Evolutionary conservation across 345 rosid species (phyloP).

Genomic region (Trapa bicornis): DNA sequence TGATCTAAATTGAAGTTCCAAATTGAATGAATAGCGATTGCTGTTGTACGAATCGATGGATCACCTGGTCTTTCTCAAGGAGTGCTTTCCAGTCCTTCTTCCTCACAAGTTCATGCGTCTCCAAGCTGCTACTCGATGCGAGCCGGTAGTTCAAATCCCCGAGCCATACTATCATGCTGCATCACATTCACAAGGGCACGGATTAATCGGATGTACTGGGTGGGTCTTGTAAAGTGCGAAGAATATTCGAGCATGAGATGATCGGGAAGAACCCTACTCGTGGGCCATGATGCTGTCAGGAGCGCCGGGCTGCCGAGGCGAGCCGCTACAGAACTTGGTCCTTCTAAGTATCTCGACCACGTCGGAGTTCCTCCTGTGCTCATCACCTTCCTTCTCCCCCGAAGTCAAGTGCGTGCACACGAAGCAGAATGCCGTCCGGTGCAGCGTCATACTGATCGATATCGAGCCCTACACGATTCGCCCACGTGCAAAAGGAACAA

Average conservation of each 20-base stretch:
- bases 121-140: constrained; percentile 21
- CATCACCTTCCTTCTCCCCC: constrained; percentile 89
- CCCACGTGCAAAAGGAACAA: too few relatives aligned
- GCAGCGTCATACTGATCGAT: constrained; percentile 71
- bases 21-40: too few relatives aligned
- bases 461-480: constrained; percentile 52
- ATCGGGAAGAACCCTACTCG: constrained; percentile 37
- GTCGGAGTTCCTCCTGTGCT: constrained; percentile 62
- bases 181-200: neutral
- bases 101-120: constrained; percentile 37
- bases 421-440: constrained; percentile 62
- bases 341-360: constrained; percentile 72
- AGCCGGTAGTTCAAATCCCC: constrained; percentile 94
- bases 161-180: constrained; percentile 81
- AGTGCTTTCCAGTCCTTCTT: constrained; percentile 69
- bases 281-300: constrained; percentile 48
- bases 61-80: constrained; percentile 76
- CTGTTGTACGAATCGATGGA: too few relatives aligned
- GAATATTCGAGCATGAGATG: too few relatives aligned
- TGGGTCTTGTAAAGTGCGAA: too few relatives aligned
- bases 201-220: too few relatives aligned
- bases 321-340: constrained; percentile 46
- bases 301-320: constrained; percentile 14
- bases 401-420: constrained; percentile 86
- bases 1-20: too few relatives aligned